Conservation (phyloP, 2,329 filamentous ascomycete genomes). For the Aspergillus fijiensis region DNA sequence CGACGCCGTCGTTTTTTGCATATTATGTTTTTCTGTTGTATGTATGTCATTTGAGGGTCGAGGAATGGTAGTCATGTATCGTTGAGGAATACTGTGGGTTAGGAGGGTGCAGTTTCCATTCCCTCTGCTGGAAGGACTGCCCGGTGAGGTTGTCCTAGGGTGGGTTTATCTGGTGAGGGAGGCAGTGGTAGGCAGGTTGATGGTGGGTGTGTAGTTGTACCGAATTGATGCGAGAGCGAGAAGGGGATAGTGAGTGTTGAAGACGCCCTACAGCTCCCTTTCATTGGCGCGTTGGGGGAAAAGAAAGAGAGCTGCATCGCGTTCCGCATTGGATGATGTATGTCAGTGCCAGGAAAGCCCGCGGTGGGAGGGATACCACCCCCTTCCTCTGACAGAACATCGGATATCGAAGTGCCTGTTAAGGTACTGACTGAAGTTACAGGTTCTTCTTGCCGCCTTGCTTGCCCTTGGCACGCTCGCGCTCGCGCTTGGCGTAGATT, state of each 20-base stretch:
- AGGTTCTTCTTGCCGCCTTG: constrained; percentile 41
- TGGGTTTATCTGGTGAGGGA: not conserved
- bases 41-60: no score
- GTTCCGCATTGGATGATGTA: not conserved
- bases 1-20: no score
- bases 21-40: no score
- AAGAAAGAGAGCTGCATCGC: not conserved
- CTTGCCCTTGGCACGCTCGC: constrained; percentile 40
- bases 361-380: not conserved
- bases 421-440: constrained; percentile 23
- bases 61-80: no score
- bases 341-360: not conserved
- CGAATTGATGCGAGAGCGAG: not conserved
- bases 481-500: constrained; percentile 77
- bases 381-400: no score
- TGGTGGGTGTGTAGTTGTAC: not conserved
- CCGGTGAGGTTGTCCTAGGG: no score
- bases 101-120: no score
- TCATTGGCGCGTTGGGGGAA: not conserved
- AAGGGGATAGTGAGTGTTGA: constrained; percentile 6
- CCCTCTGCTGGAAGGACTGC: no score
- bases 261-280: not conserved
- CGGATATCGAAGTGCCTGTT: not conserved
- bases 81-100: no score
- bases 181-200: not conserved